Conservation (phyloP, 306 rosid species). For the Castanea mollissima region DNA sequence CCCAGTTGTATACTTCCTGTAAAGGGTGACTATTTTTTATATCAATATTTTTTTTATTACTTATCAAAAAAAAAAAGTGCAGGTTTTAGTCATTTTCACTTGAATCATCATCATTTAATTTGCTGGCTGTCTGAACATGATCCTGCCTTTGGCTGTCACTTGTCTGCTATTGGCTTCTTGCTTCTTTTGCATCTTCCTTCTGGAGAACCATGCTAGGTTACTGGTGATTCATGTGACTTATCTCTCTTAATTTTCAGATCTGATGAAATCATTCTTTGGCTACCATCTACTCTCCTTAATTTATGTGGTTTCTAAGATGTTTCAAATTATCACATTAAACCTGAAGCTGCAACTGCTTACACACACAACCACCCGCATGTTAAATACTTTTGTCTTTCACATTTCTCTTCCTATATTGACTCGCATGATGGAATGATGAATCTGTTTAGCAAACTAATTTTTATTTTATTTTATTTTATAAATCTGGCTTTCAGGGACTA, state of each 20-base stretch:
- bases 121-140: too few relatives aligned
- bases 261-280: not conserved
- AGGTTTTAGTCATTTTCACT: not conserved
- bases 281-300: not conserved
- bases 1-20: too few relatives aligned
- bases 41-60: too few relatives aligned
- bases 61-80: too few relatives aligned
- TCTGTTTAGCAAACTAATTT: conserved; percentile 2
- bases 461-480: not conserved
- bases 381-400: not conserved
- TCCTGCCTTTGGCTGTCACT: too few relatives aligned
- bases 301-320: not conserved
- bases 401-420: not conserved
- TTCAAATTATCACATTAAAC: not conserved
- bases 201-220: not conserved
- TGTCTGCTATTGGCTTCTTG: not conserved
- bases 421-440: not conserved
- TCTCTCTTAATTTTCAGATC: not conserved
- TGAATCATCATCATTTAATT: not conserved
- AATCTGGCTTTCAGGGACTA: conserved; percentile 62
- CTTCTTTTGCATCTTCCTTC: not conserved
- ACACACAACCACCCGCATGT: not conserved
- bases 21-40: too few relatives aligned
- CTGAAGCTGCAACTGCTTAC: not conserved
- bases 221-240: not conserved